Evolutionary conservation across 305 asterid genomes (phyloP).

Genomic region (Petunia hybrid): DNA sequence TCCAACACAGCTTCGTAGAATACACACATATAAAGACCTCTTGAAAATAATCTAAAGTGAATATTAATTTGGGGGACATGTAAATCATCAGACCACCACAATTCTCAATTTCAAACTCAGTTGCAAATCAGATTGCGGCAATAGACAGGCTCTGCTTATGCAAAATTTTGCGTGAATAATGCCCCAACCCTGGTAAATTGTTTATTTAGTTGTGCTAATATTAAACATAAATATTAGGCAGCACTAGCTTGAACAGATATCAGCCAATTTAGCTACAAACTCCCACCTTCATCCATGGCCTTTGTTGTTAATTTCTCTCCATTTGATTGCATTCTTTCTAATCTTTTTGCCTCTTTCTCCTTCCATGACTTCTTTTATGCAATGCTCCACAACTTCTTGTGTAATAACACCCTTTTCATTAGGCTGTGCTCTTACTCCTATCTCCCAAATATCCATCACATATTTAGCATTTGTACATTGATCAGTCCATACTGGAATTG

Average conservation of each 20-base stretch:
- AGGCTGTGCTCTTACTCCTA: conserved; percentile 30
- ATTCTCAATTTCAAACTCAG: neutral
- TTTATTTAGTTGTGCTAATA: too few species aligned
- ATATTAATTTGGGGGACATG: neutral
- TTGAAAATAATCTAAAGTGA: neutral
- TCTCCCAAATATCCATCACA: conserved; percentile 30
- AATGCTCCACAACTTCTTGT: conserved; percentile 19
- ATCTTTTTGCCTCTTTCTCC: conserved; percentile 35
- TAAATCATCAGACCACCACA: neutral
- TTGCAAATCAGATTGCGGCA: neutral
- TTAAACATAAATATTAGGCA: too few species aligned
- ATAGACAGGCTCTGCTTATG: neutral
- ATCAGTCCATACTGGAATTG: conserved; percentile 39
- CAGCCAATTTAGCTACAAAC: conserved; percentile 17
- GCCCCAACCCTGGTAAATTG: too few species aligned
- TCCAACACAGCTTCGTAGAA: too few species aligned
- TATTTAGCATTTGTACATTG: conserved; percentile 35
- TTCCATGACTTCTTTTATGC: conserved; percentile 30
- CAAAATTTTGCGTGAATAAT: neutral
- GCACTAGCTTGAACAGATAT: neutral
- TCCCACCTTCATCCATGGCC: conserved; percentile 33
- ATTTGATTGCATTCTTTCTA: conserved; percentile 25
- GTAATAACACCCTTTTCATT: conserved; percentile 21
- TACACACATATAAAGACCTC: neutral
- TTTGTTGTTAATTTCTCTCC: conserved; percentile 29